Base-by-base conservation (phyloP, 2,329 filamentous ascomycete genomes). In the Epichloe elymi region DNA sequence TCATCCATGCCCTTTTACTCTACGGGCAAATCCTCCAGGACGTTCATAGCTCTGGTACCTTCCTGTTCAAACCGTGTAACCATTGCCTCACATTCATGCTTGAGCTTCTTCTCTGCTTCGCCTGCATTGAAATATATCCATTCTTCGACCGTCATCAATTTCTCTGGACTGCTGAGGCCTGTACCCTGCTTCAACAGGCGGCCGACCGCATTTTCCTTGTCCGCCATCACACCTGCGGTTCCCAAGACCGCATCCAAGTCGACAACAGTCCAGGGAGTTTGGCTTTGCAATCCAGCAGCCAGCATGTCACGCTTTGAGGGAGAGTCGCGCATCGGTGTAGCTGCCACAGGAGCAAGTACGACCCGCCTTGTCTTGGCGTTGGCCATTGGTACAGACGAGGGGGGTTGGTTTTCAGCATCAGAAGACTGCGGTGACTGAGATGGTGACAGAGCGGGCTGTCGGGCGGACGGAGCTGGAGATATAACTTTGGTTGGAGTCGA, bases 71-170 rank as follows among this genome's bases (percentile, higher is more conserved):
- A 97, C 8, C 79, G 73, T 53, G 76, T 78, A 5, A 98, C 88
- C 66, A 95, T 79, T 26, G 80, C 72, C 70, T 97, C 91, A 61
- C 89, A 95, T 63, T 94, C 86, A 37, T 75, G 70, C 61, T 83
- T 84, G 51, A 98, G 71, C 64, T 82, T 83, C 66, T 83, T 80
- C 70, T 97, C 90, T 0, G 87, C 88, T 62, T 83, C 74, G 54
- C 78, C 76, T 0, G 93, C 93, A 58, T 93, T 90, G 67, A 83
- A 79, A 52, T 82, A 74, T 39, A 98, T 85, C 88, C 91, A 98
- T 66, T 96, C 83, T 65, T 95, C 88, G 0, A 97, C 88, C 5
- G 83, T 91, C 90, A 98, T 95, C 38, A 77, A 74, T 71, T 85
- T 89, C 70, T 97, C 93, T 0, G 82, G 79, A 49, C 77, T 85